Base-by-base conservation (phyloP, 1,139 yeast genomes). In the Debaryomyces singareniensis region DNA sequence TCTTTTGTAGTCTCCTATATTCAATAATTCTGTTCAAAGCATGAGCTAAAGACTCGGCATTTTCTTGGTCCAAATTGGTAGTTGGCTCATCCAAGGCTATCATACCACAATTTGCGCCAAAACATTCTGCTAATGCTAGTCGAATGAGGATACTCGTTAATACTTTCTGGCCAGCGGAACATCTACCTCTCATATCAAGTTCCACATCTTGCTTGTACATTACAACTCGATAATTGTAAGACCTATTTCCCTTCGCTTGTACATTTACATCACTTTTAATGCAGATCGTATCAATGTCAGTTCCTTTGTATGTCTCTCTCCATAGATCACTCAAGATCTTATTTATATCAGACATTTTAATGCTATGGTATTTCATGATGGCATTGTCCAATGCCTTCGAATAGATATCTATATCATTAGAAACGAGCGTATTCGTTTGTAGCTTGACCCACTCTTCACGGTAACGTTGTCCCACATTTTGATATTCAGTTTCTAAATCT, bases 41-140 rank as follows among this genome's bases (percentile, higher is more conserved):
- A 40, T 70, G 73, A 0, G 97, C 98, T 36, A 93, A 69, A 15
- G 95, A 78, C 44, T 83, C 94, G 30, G 89, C 77, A 50, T 93
- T 93, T 35, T 84, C 96, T 34, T 74, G 76, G 56, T 93, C 99
- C 38, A 93, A 66, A 45, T 93, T 93, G 0, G 98, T 93, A 0
- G 99, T 93, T 5, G 99, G 99, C 57, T 93, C 99, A 57, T 93
- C 99, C 26, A 93, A 64, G 0, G 97, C 95, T 44, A 93, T 85
- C 51, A 91, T 81, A 30, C 98, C 98, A 61, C 96, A 91, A 49
- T 83, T 86, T 1, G 78, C 71, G 5, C 98, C 98, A 61, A 93
- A 91, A 49, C 97, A 86, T 53, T 93, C 98, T 0, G 97, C 94
- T 29, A 93, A 61, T 0, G 97, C 96, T 35, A 93, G 62, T 33